Evolutionary conservation across 1,284 basidiomycete species (phyloP).

Genomic region (Cutaneotrichosporon spelunceum): DNA sequence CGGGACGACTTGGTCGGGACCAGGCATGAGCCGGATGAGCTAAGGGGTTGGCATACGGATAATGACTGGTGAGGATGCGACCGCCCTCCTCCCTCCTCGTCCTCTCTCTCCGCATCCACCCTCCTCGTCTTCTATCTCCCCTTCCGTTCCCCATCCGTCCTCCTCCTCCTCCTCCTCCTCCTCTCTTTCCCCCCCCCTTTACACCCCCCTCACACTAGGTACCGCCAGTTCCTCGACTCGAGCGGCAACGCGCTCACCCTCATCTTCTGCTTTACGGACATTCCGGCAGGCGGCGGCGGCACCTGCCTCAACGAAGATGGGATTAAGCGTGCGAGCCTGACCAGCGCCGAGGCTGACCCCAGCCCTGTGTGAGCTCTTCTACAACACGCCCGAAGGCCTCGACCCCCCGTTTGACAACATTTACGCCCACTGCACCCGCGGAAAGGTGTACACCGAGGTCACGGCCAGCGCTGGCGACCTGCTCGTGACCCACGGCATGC

Average conservation of each 20-base stretch:
- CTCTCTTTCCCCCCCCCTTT: no score
- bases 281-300: slow-evolving; percentile 29
- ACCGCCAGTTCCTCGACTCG: slow-evolving; percentile 37
- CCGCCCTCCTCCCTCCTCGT: no score
- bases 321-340: slow-evolving; percentile 26
- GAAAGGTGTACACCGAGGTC: slow-evolving; percentile 18
- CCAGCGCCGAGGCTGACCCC: background rate
- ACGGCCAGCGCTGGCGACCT: slow-evolving; percentile 34
- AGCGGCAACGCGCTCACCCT: slow-evolving; percentile 35
- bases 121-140: no score
- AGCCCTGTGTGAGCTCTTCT: slow-evolving; percentile 29
- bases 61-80: slow-evolving; percentile 41
- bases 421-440: slow-evolving; percentile 22
- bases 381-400: slow-evolving; percentile 34
- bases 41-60: slow-evolving; percentile 34
- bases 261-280: slow-evolving; percentile 37
- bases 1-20: slow-evolving; percentile 17
- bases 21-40: slow-evolving; percentile 12
- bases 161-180: no score
- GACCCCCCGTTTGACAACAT: slow-evolving; percentile 30
- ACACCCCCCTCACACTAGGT: slow-evolving; percentile 16
- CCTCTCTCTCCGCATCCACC: no score
- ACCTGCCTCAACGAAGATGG: slow-evolving; percentile 33
- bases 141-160: no score
- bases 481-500: slow-evolving; percentile 34